Evolutionary conservation across 768 basidiomycete species (phyloP), one percentile per base, ranked within the genome.

Genomic region (Leccinum disarticulatum): DNA sequence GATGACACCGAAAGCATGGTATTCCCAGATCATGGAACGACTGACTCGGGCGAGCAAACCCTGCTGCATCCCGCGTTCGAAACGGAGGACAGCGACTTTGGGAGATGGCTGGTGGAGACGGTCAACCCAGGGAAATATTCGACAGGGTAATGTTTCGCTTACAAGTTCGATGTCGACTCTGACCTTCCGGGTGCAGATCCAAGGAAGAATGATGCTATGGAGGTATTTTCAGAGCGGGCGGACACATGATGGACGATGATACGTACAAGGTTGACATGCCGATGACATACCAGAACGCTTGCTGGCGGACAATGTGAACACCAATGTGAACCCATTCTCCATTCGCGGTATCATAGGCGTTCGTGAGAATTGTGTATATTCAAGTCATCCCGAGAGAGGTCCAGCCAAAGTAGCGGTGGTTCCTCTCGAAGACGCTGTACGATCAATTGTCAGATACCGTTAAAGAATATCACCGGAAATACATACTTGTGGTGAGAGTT

Each of bases 11-110:
- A 91, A 92, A 33, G 88, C 87, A 70, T 91, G 90, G 71, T 91
- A 91, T 71, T 92, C 90, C 87, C 85, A 83, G 62, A 91, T 79
- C 33, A 86, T 80, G 19, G 83, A 83, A 36, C 88, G 87, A 61
- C 87, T 87, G 75, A 91, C 81, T 57, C 90, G 83, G 22, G 85
- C 85, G 35, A 91, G 78, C 30, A 92, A 78, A 58, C 90, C 89
- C 70, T 91, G 90, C 69, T 91, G 90, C 88, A 92, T 91, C 54
- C 90, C 90, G 66, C 90, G 84, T 72, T 85, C 79, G 74, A 92
- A 91, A 33, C 88, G 87, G 66, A 92, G 78, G 61, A 92, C 80
- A 6, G 88, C 90, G 7, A 89, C 90, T 70, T 91, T 91, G 17
- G 85, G 79, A 15, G 90, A 91, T 30, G 90, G 90, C 88, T 91